Conservation (phyloP, 257 asterid species). For the Cruciata laevipes region DNA sequence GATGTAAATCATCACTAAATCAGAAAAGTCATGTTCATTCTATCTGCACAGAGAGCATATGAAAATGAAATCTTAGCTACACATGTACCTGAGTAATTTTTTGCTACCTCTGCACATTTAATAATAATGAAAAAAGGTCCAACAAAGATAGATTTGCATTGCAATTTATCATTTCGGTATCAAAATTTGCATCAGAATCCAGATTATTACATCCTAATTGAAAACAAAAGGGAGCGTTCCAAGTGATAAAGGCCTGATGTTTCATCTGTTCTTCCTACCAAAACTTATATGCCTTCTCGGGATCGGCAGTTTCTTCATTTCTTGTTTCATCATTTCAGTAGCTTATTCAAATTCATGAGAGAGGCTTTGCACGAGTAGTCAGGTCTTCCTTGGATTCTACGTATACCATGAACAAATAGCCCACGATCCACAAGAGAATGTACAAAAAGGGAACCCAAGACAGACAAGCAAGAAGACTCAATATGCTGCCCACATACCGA, state of each 20-base stretch:
- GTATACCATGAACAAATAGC: conserved; percentile 60
- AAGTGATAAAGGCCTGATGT: background rate
- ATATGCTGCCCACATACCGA: conserved; percentile 78
- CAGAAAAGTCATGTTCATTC: background rate
- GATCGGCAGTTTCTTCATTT: background rate
- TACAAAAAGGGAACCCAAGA: conserved; percentile 61
- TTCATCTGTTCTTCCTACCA: background rate
- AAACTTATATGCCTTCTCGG: background rate
- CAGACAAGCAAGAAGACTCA: conserved; percentile 75
- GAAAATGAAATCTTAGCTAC: no score
- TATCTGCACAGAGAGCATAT: background rate
- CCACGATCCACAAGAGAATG: conserved; percentile 57
- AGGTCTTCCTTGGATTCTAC: conserved; percentile 78
- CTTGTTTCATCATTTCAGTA: background rate
- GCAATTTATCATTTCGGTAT: background rate
- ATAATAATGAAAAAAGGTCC: background rate
- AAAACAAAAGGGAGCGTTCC: background rate
- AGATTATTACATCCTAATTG: background rate
- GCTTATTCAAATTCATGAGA: conserved; percentile 36
- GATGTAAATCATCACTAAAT: no score
- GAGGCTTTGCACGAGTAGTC: conserved; percentile 65
- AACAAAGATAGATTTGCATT: background rate
- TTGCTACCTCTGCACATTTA: background rate
- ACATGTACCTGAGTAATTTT: no score
- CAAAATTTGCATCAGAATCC: background rate